phyloP scores from a whole-genome alignment of 2,329 filamentous ascomycete species.

The Aureobasidium sp. region DNA sequence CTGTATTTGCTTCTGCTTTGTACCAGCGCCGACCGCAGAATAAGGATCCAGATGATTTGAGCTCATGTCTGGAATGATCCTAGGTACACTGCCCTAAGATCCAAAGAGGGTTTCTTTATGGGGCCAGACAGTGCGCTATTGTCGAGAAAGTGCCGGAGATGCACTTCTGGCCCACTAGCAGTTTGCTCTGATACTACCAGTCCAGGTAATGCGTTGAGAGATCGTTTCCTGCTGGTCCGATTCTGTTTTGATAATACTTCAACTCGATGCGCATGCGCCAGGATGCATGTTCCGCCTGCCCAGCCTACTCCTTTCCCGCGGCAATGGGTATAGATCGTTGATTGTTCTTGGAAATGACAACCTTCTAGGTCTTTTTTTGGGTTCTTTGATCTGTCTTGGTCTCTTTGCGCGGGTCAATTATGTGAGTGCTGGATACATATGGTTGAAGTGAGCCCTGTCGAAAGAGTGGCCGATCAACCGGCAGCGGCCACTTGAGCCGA shows the following conservation, averaged over 20 bases:
- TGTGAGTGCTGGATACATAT: background rate
- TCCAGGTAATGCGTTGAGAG: background rate
- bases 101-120: background rate
- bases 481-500: background rate
- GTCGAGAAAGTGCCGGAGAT: background rate
- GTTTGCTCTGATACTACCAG: background rate
- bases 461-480: background rate
- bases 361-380: background rate
- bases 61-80: constrained; percentile 23
- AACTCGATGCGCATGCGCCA: background rate
- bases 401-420: background rate
- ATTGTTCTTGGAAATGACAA: background rate
- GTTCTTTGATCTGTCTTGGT: background rate
- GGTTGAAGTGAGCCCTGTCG: constrained; percentile 7
- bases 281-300: constrained; percentile 4
- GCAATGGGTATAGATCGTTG: background rate
- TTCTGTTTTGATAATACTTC: constrained; percentile 2
- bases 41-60: constrained; percentile 23
- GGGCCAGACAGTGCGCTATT: constrained; percentile 10
- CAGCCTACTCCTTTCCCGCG: background rate
- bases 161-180: constrained; percentile 1
- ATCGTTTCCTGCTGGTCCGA: background rate
- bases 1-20: constrained; percentile 50
- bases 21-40: constrained; percentile 16
- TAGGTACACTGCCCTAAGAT: background rate